Evolutionary conservation across 805 yeast species (phyloP).

Genomic region (Kodamaea leandrae): DNA sequence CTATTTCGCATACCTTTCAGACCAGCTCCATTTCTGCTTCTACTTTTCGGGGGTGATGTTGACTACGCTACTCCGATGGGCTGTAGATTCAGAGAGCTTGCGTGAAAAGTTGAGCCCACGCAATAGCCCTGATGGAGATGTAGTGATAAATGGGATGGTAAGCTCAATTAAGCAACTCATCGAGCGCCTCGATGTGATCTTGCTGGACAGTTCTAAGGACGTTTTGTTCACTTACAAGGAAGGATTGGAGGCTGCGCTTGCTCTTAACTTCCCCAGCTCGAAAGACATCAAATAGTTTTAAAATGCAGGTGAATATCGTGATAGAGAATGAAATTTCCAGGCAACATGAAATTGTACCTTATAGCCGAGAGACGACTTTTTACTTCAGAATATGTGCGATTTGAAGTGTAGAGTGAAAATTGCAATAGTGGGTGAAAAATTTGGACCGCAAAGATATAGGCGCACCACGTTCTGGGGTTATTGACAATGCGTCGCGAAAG

Average conservation of each 20-base stretch:
- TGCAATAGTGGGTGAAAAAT: too few species aligned
- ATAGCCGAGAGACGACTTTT: background rate
- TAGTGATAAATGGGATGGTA: background rate
- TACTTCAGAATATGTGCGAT: background rate
- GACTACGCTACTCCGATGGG: conserved; percentile 22
- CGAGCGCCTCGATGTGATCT: conserved; percentile 29
- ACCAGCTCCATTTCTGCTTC: conserved; percentile 59
- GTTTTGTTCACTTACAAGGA: conserved; percentile 29
- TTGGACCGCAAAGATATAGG: too few species aligned
- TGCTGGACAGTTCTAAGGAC: conserved; percentile 27
- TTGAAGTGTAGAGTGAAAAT: too few species aligned
- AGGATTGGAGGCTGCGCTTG: conserved; percentile 15
- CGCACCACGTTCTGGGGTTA: too few species aligned
- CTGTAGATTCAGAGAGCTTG: background rate
- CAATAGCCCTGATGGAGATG: background rate
- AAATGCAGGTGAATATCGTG: too few species aligned
- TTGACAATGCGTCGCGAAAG: too few species aligned
- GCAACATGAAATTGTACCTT: background rate
- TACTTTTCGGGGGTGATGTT: conserved; percentile 42
- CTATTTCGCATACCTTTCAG: conserved; percentile 68
- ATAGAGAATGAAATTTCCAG: too few species aligned
- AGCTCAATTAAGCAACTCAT: conserved; percentile 14
- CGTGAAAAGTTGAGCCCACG: background rate
- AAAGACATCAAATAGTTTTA: background rate
- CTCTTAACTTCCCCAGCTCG: conserved; percentile 4